phyloP scores from a whole-genome alignment of 805 yeast genomes.

The Soucietia sequanensis region DNA sequence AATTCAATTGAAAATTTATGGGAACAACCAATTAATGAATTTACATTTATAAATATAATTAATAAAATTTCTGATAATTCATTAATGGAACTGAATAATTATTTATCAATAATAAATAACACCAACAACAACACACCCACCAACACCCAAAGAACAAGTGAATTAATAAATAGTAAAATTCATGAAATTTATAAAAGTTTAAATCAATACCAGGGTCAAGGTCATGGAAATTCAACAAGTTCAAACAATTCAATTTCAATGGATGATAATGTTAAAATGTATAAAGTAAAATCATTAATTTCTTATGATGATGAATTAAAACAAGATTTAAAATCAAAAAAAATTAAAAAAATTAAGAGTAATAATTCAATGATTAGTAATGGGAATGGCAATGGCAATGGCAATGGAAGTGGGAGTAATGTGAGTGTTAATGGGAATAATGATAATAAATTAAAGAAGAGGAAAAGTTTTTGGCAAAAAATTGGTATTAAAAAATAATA shows the following conservation, averaged over 20 bases:
- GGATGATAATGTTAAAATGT: constrained; percentile 25
- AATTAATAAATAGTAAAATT: constrained; percentile 26
- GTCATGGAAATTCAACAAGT: too few relatives aligned
- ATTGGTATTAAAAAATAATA: constrained; percentile 21
- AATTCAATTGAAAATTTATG: too few relatives aligned
- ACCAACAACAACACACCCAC: too few relatives aligned
- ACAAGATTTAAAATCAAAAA: constrained; percentile 4
- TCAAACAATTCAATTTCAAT: too few relatives aligned
- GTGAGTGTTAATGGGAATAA: neutral
- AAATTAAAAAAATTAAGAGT: constrained; percentile 4
- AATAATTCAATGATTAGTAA: constrained; percentile 1
- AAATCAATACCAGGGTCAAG: too few relatives aligned
- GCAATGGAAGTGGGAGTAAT: neutral
- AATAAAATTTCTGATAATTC: constrained; percentile 25
- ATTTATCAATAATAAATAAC: constrained; percentile 19
- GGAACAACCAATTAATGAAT: constrained; percentile 5
- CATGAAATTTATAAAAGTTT: constrained; percentile 38
- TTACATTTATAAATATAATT: constrained; percentile 22
- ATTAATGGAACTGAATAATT: constrained; percentile 23
- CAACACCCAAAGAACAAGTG: too few relatives aligned
- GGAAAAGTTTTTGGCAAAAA: constrained; percentile 21
- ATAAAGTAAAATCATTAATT: constrained; percentile 41
- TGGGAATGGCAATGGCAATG: neutral
- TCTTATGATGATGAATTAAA: constrained; percentile 31
- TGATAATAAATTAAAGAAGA: constrained; percentile 9